These are phyloP conservation scores for Coelastrella sp. DNA, from an alignment of 139 green algal genomes.

Conservation along the genomic window DNA sequence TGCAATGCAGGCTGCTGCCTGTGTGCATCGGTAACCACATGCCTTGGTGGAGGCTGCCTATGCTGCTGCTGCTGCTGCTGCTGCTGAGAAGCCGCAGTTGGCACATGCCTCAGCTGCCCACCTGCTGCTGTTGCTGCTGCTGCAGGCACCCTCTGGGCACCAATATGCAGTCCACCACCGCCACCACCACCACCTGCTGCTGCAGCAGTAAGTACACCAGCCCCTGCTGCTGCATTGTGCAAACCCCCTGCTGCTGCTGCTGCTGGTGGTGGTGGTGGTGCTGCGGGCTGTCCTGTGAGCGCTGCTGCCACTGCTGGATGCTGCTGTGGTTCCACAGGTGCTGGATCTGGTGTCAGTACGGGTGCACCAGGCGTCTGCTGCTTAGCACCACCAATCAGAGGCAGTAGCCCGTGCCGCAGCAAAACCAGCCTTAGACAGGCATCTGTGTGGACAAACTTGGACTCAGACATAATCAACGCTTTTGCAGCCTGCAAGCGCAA, in stretches of 20 bases:
- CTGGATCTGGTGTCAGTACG: neutral
- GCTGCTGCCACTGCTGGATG: neutral
- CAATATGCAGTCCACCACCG: no score
- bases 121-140: neutral
- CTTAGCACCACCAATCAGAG: neutral
- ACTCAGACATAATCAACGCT: no score
- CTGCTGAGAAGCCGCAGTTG: neutral
- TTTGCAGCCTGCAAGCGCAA: neutral
- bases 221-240: neutral
- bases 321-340: neutral
- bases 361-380: neutral
- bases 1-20: neutral
- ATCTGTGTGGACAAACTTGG: no score
- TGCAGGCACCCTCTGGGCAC: neutral
- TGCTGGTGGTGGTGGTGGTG: neutral
- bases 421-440: no score
- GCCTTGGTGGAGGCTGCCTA: no score
- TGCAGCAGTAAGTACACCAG: no score
- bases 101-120: neutral
- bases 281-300: neutral
- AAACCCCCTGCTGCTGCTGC: neutral
- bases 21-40: no score
- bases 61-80: no score
- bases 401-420: no score
- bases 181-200: neutral